Conservation (phyloP, 164 flowering plant genomes). For the Piper longum region DNA sequence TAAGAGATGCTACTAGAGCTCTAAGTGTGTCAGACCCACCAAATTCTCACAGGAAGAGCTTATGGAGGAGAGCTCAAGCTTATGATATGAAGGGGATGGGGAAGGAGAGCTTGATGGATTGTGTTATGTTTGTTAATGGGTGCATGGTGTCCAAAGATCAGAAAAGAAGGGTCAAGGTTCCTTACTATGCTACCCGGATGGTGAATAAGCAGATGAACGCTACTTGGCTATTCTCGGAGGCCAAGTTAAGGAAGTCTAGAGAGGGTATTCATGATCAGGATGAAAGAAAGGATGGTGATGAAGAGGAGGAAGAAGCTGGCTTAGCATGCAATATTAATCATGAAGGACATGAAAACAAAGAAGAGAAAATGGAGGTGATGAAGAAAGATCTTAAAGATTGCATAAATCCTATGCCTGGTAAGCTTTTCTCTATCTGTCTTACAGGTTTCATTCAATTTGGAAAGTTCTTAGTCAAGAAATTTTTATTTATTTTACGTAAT, state of each 20-base stretch:
- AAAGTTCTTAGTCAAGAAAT: no score
- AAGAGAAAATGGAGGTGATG: background rate
- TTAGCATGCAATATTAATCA: conserved; percentile 4
- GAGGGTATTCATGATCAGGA: conserved; percentile 3
- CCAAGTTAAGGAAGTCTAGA: conserved; percentile 6
- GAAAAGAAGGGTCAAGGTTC: conserved; percentile 26
- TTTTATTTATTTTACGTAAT: no score
- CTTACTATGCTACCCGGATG: conserved; percentile 56
- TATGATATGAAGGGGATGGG: conserved; percentile 71
- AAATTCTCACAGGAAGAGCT: conserved; percentile 54
- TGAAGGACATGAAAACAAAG: conserved; percentile 9
- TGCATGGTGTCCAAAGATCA: conserved; percentile 9
- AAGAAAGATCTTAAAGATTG: background rate
- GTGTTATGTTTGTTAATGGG: conserved; percentile 46
- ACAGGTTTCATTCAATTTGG: no score
- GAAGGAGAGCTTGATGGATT: conserved; percentile 76
- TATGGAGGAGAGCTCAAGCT: conserved; percentile 87
- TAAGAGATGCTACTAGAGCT: conserved; percentile 66
- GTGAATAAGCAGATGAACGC: conserved; percentile 67
- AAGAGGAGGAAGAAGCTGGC: background rate
- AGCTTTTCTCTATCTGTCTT: background rate
- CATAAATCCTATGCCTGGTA: background rate
- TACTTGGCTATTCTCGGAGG: conserved; percentile 53
- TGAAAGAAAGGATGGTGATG: conserved; percentile 1
- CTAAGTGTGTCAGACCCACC: conserved; percentile 38